Evolutionary conservation across 2,329 filamentous ascomycete genomes (phyloP).

Genomic region (Fusarium sp.): DNA sequence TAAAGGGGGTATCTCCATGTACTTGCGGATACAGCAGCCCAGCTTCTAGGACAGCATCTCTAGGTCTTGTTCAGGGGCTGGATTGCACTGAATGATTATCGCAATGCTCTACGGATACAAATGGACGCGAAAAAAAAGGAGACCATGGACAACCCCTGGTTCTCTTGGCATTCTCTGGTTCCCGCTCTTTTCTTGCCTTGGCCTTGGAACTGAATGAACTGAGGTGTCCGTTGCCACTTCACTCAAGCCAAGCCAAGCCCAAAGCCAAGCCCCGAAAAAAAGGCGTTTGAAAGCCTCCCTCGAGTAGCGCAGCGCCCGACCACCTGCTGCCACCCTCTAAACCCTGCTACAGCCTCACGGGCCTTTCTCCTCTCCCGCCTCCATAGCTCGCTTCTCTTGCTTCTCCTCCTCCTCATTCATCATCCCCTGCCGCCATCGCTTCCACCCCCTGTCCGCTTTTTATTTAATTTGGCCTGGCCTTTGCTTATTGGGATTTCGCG

Average conservation of each 20-base stretch:
- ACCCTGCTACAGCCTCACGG: constrained; percentile 10
- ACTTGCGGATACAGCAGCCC: constrained; percentile 6
- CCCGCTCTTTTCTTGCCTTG: not conserved
- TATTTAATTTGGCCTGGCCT: constrained; percentile 32
- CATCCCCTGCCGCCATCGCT: not conserved
- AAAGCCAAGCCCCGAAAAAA: not conserved
- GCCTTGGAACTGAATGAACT: not conserved
- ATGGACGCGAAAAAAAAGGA: constrained; percentile 5
- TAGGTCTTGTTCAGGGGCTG: too few relatives aligned
- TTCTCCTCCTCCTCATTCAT: constrained; percentile 1
- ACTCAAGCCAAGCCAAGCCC: not conserved
- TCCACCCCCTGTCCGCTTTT: constrained; percentile 27
- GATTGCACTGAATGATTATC: not conserved
- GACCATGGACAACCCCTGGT: constrained; percentile 20
- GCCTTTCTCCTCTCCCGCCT: constrained; percentile 26
- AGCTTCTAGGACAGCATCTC: too few relatives aligned
- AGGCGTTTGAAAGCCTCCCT: constrained; percentile 29
- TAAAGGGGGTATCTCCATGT: constrained; percentile 1
- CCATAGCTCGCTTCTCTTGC: constrained; percentile 19
- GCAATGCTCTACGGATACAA: constrained; percentile 9
- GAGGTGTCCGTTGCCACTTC: constrained; percentile 17
- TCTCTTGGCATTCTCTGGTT: constrained; percentile 22
- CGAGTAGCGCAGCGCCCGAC: constrained; percentile 10
- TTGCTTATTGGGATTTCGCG: not conserved
- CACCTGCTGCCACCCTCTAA: not conserved